Base-by-base conservation (phyloP, 108 stramenopile species). In the Epithemia pelagica region DNA sequence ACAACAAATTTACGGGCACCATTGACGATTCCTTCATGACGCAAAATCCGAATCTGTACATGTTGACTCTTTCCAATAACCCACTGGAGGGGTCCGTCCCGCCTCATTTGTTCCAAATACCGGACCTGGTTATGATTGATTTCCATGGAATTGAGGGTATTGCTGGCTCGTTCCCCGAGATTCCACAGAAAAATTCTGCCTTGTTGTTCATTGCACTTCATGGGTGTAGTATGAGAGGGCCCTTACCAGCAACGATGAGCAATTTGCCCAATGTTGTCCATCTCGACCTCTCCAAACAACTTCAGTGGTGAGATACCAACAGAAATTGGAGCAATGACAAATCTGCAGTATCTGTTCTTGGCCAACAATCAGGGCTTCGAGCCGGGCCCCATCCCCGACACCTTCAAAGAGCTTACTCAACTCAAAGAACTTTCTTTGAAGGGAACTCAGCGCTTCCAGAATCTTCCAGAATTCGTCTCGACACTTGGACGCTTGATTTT, bases 361-460 rank as follows among this genome's bases (percentile, higher is more conserved):
- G 71, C 71, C 7, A 70, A 74, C 20, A 83, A 83, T 57, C 2
- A 52, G 27, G 10, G 58, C 30, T 77, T 77, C 55, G 54, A 32
- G 7, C 28, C 58, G 22, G 82, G 78, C 3, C 33, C 54, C 1
- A 76, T 83, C 59, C 82, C 82, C 28, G 52, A 65, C 31, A 79
- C 66, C 3, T 21, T 78, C 18, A 64, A 62, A 30, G 24, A 31
- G 18, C 52, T 77, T 53, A 59, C 30, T 23, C 33, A 75, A 1
- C 52, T 84, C 60, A 37, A 65, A 30, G 83, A 84, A 46, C 67
- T 84, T 0, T 77, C 75, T 23, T 32, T 79, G 59, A 79, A 74
- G 31, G 30, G 53, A 20, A 75, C 79, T 1, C 52, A 69, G 21
- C 70, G 73, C 18, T 62, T 25, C 30, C 79, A 76, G 2, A 65